These are phyloP conservation scores for Psilocybe tampanensis DNA, from an alignment of 768 basidiomycete species.

Conservation along the genomic window DNA sequence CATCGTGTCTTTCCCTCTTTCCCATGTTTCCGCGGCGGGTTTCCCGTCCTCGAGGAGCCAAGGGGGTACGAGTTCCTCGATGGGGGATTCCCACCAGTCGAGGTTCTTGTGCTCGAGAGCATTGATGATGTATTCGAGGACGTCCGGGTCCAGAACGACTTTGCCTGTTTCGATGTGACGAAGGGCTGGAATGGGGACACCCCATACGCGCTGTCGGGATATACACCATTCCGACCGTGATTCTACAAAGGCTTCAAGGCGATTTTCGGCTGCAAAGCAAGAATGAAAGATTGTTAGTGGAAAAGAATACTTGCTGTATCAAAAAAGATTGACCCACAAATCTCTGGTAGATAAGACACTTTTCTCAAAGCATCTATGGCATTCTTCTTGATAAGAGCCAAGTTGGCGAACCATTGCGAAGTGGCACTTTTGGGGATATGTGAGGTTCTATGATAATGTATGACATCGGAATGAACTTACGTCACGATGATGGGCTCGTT, in stretches of 20 bases:
- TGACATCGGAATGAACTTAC: slow-evolving; percentile 40
- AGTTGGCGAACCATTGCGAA: slow-evolving; percentile 96
- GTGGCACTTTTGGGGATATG: slow-evolving; percentile 63
- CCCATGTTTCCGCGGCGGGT: slow-evolving; percentile 50
- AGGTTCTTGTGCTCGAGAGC: slow-evolving; percentile 76
- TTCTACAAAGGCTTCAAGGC: slow-evolving; percentile 84
- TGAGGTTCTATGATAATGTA: neutral
- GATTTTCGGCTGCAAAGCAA: slow-evolving; percentile 58
- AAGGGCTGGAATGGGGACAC: slow-evolving; percentile 92
- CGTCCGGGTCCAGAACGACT: slow-evolving; percentile 63
- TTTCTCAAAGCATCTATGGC: slow-evolving; percentile 69
- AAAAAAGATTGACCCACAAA: slow-evolving; percentile 46
- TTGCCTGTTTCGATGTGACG: slow-evolving; percentile 64
- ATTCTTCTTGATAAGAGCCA: slow-evolving; percentile 78
- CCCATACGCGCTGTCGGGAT: slow-evolving; percentile 96
- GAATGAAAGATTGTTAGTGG: neutral
- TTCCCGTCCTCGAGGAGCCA: slow-evolving; percentile 50
- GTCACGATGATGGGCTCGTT: slow-evolving; percentile 89
- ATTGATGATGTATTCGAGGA: slow-evolving; percentile 73
- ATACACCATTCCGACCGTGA: slow-evolving; percentile 99
- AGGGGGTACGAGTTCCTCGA: slow-evolving; percentile 79
- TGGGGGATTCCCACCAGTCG: slow-evolving; percentile 90
- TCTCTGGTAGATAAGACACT: slow-evolving; percentile 76
- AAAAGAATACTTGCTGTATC: neutral
- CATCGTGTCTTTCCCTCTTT: slow-evolving; percentile 92